Conservation (phyloP, 352 stramenopile genomes). For the Globisporangium ultimum region DNA sequence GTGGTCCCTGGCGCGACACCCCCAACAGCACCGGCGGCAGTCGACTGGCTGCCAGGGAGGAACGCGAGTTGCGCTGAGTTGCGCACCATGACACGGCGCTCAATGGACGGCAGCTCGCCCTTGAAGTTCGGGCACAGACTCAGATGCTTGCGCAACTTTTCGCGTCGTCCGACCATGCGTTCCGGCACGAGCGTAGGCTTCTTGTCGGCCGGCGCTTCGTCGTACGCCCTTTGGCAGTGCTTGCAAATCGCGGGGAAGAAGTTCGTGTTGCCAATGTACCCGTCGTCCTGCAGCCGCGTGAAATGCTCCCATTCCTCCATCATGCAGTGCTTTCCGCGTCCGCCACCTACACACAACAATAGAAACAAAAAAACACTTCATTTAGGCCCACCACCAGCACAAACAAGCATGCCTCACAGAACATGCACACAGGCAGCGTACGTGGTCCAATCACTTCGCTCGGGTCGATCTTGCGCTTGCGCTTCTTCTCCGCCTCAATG, state of each 20-base stretch:
- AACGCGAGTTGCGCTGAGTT: conserved; percentile 2
- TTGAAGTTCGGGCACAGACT: conserved; percentile 58
- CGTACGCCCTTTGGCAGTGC: conserved; percentile 61
- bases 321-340: conserved; percentile 72
- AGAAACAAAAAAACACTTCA: neutral
- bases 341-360: conserved; percentile 18
- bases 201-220: conserved; percentile 50
- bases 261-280: conserved; percentile 83
- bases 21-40: conserved; percentile 8
- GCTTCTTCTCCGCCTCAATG: conserved; percentile 26
- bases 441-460: conserved; percentile 31
- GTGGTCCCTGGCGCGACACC: neutral
- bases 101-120: conserved; percentile 52
- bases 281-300: conserved; percentile 64
- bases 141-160: conserved; percentile 81
- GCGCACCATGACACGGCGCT: conserved; percentile 21
- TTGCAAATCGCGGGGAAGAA: conserved; percentile 76
- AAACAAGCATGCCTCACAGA: conserved; percentile 1
- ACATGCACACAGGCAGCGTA: conserved; percentile 7
- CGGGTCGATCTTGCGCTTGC: conserved; percentile 43
- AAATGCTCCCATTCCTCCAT: conserved; percentile 86
- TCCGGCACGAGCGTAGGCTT: conserved; percentile 53
- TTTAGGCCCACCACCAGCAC: neutral
- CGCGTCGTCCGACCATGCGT: conserved; percentile 63
- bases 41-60: conserved; percentile 10